Evolutionary conservation across 305 asterid genomes (phyloP).

Genomic region (Coffea humblotiana): DNA sequence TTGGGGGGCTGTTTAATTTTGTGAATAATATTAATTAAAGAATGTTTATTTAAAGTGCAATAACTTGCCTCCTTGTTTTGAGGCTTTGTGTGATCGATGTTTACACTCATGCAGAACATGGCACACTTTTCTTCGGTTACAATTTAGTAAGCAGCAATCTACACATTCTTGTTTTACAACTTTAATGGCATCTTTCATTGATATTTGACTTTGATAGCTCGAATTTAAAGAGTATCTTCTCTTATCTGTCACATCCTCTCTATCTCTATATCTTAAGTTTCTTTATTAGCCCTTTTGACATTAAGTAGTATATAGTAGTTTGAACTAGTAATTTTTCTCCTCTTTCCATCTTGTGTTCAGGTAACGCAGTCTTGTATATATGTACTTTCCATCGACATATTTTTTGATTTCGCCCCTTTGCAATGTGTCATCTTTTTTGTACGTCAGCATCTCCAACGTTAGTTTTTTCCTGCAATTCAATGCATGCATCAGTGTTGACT

Average conservation of each 20-base stretch:
- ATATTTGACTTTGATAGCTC: slow-evolving; percentile 15
- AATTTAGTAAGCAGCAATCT: slow-evolving; percentile 7
- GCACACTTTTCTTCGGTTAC: slow-evolving; percentile 64
- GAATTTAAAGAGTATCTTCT: background rate
- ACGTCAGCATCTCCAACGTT: background rate
- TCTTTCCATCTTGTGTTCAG: background rate
- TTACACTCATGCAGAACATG: slow-evolving; percentile 35
- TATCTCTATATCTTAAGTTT: background rate
- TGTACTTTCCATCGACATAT: background rate
- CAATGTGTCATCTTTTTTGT: background rate
- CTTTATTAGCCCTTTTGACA: background rate
- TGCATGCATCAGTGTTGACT: background rate
- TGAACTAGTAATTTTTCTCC: background rate
- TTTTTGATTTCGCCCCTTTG: background rate
- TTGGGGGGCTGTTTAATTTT: background rate
- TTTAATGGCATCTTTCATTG: slow-evolving; percentile 13
- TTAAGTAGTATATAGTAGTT: background rate
- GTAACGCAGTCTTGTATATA: background rate
- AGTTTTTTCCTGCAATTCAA: background rate
- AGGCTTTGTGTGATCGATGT: slow-evolving; percentile 40
- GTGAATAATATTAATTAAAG: background rate
- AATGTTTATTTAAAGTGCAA: background rate
- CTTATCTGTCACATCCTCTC: background rate
- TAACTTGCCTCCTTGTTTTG: slow-evolving; percentile 30
- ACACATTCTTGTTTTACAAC: slow-evolving; percentile 21